Percentiles rank a stretch among this genome's conserved stretches.
Evolutionary conservation across 106 monocot genomes (phyloP).

Genomic region (Vanilla planifolia): DNA sequence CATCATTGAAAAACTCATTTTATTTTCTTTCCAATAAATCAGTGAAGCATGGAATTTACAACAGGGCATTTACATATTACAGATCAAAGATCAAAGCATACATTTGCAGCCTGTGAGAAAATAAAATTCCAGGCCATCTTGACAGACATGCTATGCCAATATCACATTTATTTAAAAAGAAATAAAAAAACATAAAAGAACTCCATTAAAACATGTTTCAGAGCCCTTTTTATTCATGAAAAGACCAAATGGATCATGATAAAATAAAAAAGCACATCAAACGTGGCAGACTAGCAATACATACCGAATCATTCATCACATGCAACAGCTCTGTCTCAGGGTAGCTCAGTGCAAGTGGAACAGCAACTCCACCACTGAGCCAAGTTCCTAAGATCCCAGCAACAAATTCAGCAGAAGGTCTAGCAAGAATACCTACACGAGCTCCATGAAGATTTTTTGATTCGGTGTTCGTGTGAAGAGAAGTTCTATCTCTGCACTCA

Average conservation of each 20-base stretch:
- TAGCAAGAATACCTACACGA: constrained; percentile 85
- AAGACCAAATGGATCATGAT: neutral
- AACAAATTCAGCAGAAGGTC: constrained; percentile 97
- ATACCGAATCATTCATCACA: constrained; percentile 93
- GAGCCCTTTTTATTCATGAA: neutral
- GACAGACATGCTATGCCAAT: too few species aligned
- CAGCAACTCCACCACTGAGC: constrained; percentile 93
- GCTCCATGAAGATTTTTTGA: constrained; percentile 49
- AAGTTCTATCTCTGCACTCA: constrained; percentile 8
- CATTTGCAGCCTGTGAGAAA: too few species aligned
- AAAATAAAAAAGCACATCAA: neutral
- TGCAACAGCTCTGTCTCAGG: constrained; percentile 88
- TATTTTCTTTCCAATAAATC: too few species aligned
- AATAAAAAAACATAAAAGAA: neutral
- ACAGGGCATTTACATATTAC: too few species aligned
- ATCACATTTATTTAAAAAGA: too few species aligned
- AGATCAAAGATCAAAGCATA: too few species aligned
- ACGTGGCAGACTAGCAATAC: constrained; percentile 5
- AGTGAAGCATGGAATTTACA: too few species aligned
- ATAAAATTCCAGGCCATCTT: too few species aligned
- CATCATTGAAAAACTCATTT: too few species aligned
- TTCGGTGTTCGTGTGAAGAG: constrained; percentile 13
- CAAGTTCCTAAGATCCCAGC: constrained; percentile 82
- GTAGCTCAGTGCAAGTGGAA: constrained; percentile 93
- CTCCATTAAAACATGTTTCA: neutral